Percentiles rank a stretch among this genome's conserved stretches.
Conservation (phyloP, 2,329 filamentous ascomycete species). For the Dactylellina parvicollis region DNA sequence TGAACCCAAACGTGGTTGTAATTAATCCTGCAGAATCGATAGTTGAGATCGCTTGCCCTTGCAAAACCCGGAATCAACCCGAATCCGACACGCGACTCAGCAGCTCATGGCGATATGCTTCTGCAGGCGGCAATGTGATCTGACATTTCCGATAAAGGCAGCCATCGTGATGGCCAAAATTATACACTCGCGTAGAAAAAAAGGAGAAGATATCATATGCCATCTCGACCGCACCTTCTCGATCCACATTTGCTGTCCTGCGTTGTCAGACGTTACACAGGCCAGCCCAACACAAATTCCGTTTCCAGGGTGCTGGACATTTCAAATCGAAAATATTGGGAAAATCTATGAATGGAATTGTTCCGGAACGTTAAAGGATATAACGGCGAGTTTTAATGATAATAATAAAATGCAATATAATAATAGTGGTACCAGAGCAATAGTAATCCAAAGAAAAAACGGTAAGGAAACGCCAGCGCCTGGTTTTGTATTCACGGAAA, state of each 20-base stretch:
- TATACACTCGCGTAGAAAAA: slow-evolving; percentile 7
- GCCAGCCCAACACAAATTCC: slow-evolving; percentile 1
- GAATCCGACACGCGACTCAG: not conserved
- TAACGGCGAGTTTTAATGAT: not conserved
- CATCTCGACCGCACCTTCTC: slow-evolving; percentile 2
- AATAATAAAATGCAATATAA: not conserved
- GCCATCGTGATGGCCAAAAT: too few relatives aligned
- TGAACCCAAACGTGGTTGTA: too few relatives aligned
- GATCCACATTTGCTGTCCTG: slow-evolving; percentile 4
- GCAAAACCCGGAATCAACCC: too few relatives aligned
- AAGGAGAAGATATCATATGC: slow-evolving; percentile 8
- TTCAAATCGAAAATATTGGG: too few relatives aligned
- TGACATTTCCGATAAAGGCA: too few relatives aligned
- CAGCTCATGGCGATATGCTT: too few relatives aligned
- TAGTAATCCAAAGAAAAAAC: slow-evolving; percentile 15
- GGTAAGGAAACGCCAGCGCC: slow-evolving; percentile 35
- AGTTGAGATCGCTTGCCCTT: not conserved
- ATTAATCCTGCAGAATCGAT: too few relatives aligned
- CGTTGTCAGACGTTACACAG: slow-evolving; percentile 35
- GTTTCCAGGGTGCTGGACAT: not conserved
- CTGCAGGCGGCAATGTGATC: too few relatives aligned
- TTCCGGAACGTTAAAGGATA: not conserved
- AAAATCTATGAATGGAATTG: too few relatives aligned
- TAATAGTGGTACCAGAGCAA: not conserved
- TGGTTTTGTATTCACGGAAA: slow-evolving; percentile 10